A percentile compares a stretch with the other conserved stretches of the same genome.
phyloP scores from a whole-genome alignment of 2,329 filamentous ascomycete species.

The Calonectria pauciramosa region DNA sequence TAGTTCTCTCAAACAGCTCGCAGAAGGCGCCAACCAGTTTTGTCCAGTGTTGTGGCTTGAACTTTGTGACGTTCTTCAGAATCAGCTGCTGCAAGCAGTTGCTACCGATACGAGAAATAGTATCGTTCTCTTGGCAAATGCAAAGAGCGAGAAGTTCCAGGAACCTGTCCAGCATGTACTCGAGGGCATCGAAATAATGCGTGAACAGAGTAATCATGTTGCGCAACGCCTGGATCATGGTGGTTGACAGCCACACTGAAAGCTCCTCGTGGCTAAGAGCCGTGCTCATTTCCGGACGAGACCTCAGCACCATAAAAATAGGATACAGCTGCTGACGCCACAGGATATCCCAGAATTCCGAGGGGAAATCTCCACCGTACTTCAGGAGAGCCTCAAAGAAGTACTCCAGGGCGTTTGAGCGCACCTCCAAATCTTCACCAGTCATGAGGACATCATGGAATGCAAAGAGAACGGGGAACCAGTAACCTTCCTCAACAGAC shows the following conservation, averaged over 20 bases:
- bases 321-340: constrained; percentile 98
- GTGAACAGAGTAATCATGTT: constrained; percentile 99
- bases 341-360: constrained; percentile 98
- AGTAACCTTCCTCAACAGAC: constrained; percentile 96
- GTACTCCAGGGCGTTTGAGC: constrained; percentile 91
- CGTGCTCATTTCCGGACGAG: constrained; percentile 95
- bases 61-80: constrained; percentile 95
- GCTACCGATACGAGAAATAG: constrained; percentile 96
- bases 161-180: constrained; percentile 99
- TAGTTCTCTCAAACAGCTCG: constrained; percentile 93
- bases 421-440: constrained; percentile 96
- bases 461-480: constrained; percentile 97
- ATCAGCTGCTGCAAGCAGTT: constrained; percentile 98
- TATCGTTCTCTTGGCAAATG: constrained; percentile 99
- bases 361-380: constrained; percentile 91
- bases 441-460: constrained; percentile 99
- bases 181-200: constrained; percentile 95
- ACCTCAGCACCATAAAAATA: constrained; percentile 98
- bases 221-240: constrained; percentile 97
- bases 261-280: constrained; percentile 96
- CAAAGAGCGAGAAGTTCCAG: constrained; percentile 93
- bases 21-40: constrained; percentile 97
- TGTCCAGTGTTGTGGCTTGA: constrained; percentile 87
- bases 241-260: constrained; percentile 98
- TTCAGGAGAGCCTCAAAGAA: constrained; percentile 94